phyloP scores from a whole-genome alignment of 768 basidiomycete genomes.

The Lyophyllum decastes region DNA sequence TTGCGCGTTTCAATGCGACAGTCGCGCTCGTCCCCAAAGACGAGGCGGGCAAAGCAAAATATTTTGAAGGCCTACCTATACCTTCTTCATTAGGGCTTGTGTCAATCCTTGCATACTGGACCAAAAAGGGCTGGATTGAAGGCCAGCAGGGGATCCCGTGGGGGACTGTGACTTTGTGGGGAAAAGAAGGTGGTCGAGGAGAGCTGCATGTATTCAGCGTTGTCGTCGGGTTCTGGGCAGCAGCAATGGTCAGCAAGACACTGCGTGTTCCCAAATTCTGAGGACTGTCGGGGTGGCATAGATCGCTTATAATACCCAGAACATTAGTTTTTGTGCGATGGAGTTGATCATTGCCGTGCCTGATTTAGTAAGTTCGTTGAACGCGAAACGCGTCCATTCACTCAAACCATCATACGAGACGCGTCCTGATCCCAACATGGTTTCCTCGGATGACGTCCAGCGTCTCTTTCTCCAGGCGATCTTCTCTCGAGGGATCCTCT shows the following conservation, averaged over 20 bases:
- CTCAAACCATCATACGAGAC: constrained; percentile 8
- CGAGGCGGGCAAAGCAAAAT: constrained; percentile 80
- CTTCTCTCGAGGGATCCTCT: constrained; percentile 68
- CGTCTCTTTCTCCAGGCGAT: constrained; percentile 80
- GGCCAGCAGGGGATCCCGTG: constrained; percentile 75
- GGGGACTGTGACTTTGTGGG: constrained; percentile 77
- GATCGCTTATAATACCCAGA: constrained; percentile 12
- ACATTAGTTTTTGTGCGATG: background rate
- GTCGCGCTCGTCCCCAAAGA: constrained; percentile 94
- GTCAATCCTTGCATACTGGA: constrained; percentile 78
- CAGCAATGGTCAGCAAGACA: constrained; percentile 98
- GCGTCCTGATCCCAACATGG: constrained; percentile 33
- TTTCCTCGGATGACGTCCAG: constrained; percentile 62
- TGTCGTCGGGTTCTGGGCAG: constrained; percentile 86
- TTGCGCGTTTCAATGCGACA: constrained; percentile 98
- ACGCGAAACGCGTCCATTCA: background rate
- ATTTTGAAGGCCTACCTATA: constrained; percentile 98
- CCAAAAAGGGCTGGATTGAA: constrained; percentile 81
- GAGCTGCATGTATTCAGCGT: constrained; percentile 83
- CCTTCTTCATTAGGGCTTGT: constrained; percentile 87
- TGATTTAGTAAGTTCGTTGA: background rate
- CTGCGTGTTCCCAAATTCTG: constrained; percentile 76
- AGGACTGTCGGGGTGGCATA: constrained; percentile 26
- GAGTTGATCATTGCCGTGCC: background rate
- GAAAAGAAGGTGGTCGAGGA: constrained; percentile 67